A percentile compares a stretch with the other conserved stretches of the same genome.
Evolutionary conservation across 768 basidiomycete species (phyloP).

Genomic region (Lactarius akahatsu): DNA sequence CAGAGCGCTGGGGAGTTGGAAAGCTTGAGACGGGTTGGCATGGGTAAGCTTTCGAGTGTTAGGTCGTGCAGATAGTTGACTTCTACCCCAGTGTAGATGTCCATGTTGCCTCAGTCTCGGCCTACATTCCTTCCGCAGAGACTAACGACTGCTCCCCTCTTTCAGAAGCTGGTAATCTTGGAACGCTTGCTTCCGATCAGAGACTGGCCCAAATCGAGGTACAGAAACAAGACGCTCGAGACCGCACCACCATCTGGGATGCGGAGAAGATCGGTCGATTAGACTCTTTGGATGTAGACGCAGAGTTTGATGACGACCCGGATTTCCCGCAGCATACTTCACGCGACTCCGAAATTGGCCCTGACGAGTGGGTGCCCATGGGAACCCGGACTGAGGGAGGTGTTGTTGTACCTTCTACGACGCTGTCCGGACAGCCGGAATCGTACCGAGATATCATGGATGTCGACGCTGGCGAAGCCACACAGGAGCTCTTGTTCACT

Average conservation of each 20-base stretch:
- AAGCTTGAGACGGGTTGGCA: constrained; percentile 71
- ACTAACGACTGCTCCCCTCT: constrained; percentile 49
- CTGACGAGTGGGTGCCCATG: constrained; percentile 43
- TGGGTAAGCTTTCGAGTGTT: constrained; percentile 44
- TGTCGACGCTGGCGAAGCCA: constrained; percentile 49
- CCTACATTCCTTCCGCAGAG: constrained; percentile 66
- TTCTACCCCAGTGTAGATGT: constrained; percentile 57
- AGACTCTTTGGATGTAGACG: constrained; percentile 48
- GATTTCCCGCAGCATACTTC: constrained; percentile 39
- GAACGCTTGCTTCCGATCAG: constrained; percentile 39
- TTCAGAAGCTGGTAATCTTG: constrained; percentile 47
- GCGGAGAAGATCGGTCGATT: constrained; percentile 41
- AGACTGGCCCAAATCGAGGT: constrained; percentile 54
- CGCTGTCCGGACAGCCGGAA: constrained; percentile 33
- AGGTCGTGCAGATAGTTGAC: constrained; percentile 9
- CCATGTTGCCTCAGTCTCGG: constrained; percentile 69
- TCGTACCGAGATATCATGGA: constrained; percentile 40
- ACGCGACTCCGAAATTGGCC: constrained; percentile 14
- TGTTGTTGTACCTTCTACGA: constrained; percentile 44
- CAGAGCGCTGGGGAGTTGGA: constrained; percentile 71
- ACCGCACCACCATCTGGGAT: constrained; percentile 67
- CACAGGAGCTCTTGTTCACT: constrained; percentile 28
- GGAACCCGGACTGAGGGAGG: constrained; percentile 61
- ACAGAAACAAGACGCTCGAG: constrained; percentile 60
- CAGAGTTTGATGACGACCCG: constrained; percentile 58